These are phyloP conservation scores for Aspergillus conjunctus DNA, from an alignment of 495 filamentous ascomycete species.

Conservation along the genomic window DNA sequence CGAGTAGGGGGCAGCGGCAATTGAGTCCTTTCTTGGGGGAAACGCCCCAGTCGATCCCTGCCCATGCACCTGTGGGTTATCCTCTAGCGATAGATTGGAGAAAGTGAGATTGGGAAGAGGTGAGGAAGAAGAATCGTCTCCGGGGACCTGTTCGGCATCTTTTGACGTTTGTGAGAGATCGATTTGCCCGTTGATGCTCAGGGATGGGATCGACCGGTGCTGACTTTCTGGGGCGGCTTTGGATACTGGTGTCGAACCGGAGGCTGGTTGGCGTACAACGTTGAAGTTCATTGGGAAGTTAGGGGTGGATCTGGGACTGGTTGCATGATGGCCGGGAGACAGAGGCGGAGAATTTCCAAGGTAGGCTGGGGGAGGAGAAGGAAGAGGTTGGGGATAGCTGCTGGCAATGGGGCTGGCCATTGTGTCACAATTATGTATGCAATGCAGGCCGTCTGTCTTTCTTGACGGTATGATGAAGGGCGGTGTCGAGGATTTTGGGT, in stretches of 20 bases:
- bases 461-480: too few relatives aligned
- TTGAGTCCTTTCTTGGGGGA: slow-evolving; percentile 46
- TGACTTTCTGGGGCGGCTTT: slow-evolving; percentile 33
- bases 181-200: slow-evolving; percentile 41
- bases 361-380: slow-evolving; percentile 48
- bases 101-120: slow-evolving; percentile 32
- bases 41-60: slow-evolving; percentile 46
- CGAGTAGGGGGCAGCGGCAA: slow-evolving; percentile 22
- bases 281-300: slow-evolving; percentile 26
- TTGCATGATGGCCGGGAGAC: slow-evolving; percentile 26
- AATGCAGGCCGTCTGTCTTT: slow-evolving; percentile 4
- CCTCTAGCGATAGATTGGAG: slow-evolving; percentile 38
- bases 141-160: slow-evolving; percentile 34
- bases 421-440: slow-evolving; percentile 11
- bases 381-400: slow-evolving; percentile 33
- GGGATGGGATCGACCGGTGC: slow-evolving; percentile 42
- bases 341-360: slow-evolving; percentile 43
- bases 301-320: slow-evolving; percentile 30
- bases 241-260: slow-evolving; percentile 20
- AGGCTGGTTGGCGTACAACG: slow-evolving; percentile 33
- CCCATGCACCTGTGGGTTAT: slow-evolving; percentile 37
- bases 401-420: slow-evolving; percentile 39
- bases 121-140: slow-evolving; percentile 29
- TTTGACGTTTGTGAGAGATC: slow-evolving; percentile 38
- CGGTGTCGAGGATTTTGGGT: neutral